These are phyloP conservation scores for Camellia lanceoleosa DNA, from an alignment of 148 eudicot genomes.

Conservation along the genomic window DNA sequence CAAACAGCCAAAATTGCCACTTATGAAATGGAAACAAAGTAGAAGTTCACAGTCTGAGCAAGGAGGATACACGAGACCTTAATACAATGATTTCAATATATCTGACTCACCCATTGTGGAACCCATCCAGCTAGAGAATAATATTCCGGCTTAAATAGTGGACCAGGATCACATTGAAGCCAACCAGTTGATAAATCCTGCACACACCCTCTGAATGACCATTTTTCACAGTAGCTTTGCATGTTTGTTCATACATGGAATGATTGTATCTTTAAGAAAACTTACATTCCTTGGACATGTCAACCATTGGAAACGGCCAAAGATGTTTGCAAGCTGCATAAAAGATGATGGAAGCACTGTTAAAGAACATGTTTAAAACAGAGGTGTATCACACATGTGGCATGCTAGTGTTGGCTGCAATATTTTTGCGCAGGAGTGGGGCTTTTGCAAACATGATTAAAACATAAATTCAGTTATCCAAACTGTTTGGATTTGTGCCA, in stretches of 20 bases:
- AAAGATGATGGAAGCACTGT: background rate
- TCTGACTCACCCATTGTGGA: conserved; percentile 57
- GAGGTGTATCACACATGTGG: too few species aligned
- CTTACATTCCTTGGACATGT: conserved; percentile 86
- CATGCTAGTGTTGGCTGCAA: too few species aligned
- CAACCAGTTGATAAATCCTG: conserved; percentile 94
- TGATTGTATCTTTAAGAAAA: too few species aligned
- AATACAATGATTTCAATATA: background rate
- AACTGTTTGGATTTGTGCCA: too few species aligned
- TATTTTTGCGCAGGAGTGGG: too few species aligned
- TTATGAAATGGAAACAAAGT: background rate
- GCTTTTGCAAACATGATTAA: too few species aligned
- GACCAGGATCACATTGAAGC: conserved; percentile 95
- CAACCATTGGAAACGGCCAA: conserved; percentile 82
- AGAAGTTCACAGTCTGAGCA: background rate
- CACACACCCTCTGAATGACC: background rate
- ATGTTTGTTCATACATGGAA: background rate
- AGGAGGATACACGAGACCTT: background rate
- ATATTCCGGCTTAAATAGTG: conserved; percentile 63
- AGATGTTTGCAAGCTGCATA: conserved; percentile 80
- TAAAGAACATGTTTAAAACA: background rate
- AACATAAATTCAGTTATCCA: too few species aligned
- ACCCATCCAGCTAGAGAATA: conserved; percentile 57
- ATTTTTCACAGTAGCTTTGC: background rate
- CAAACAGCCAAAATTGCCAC: background rate